Evolutionary conservation across 768 basidiomycete species (phyloP), one percentile per base, ranked within the genome.

Genomic region (Auriscalpium vulgare): DNA sequence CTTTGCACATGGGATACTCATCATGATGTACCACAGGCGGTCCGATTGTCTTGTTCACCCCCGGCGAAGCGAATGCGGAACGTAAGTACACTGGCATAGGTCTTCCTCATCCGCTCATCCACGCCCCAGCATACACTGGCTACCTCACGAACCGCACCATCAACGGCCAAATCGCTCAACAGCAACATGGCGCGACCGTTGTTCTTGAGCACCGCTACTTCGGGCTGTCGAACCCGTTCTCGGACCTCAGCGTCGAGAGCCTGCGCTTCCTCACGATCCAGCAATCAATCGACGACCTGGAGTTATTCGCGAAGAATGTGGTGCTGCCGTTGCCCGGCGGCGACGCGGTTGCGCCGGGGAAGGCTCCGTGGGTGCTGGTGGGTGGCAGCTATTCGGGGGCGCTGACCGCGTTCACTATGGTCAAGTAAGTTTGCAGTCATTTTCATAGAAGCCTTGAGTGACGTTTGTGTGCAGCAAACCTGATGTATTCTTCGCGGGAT

Each of bases 121-220:
- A 29, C 29, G 4, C 29, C 29, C 53, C 61, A 65, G 66, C 56
- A 10, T 76, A 65, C 54, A 66, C 67, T 52, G 73, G 70, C n/a
- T 88, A 85, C 63, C 74, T 88, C 50, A 84, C 83, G 14, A 87
- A 88, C 62, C 54, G 34, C 10, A 84, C 82, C 6, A 78, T 88
- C 59, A 81, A 76, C 57, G 87, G 86, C 14, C 72, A 75, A 51
- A 80, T 87, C 57, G 82, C 85, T 10, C 81, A 85, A 63, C 81
- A 83, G 65, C 74, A 85, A 56, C 78, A 78, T 37, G 87, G 82
- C 19, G 80, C 80, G 16, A 76, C 79, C 6, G 72, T 88, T 59
- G 71, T 88, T 34, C 58, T 88, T 23, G 87, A 89, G 62, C 87
- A 89, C 63, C 77, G 88, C 21, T 90, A 84, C 74, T 88, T 82